Evolutionary conservation across 495 filamentous ascomycete genomes (phyloP), one percentile per base, ranked within the genome.

Genomic region (Podospora didyma): DNA sequence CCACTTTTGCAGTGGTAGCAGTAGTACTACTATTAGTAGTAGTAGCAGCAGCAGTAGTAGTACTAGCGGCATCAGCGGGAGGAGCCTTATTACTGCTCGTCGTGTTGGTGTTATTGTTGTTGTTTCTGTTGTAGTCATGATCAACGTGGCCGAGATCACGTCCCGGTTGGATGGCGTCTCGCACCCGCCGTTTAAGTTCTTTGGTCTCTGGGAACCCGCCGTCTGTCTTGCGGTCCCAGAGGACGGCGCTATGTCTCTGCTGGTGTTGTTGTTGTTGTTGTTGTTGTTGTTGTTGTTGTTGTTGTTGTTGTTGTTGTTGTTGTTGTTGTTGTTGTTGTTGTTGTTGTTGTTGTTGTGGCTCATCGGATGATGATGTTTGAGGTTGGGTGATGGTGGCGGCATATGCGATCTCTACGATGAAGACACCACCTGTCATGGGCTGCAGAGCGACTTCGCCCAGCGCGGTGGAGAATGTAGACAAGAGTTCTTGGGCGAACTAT

Each of bases 141-240:
- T 92, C 89, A 2, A 90, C 86, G 77, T 98, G 94, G 1, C 94
- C 94, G 55, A 97, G 70, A 68, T 90, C 79, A 57, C 87, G 78
- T 0, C 69, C 72, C 0, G 94, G 94, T 52, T 92, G 82, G 59
- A 97, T 86, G 37, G 89, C 77, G 76, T 97, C 87, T 46, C 94
- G 75, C 6, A 98, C 86, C n/a, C 85, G 79, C 19, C 88, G 81
- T 72, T 98, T 97, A n/a, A 97, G 83, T 55, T 88, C 79, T 69
- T 96, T 94, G 11, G 88, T 88, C 69, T 95, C 89, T 54, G 94
- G 94, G 74, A 98, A 98, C 0, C 94, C 94, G 26, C 90, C 89
- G 67, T 96, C 85, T 5, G 63, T 61, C 72, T 96, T 96, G 54
- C 93, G 82, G 76, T 97, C 91, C 94, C 94, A 98, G 22, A 98